Evolutionary conservation across 1,139 yeast species (phyloP).

Genomic region (Taphrina sp.): DNA sequence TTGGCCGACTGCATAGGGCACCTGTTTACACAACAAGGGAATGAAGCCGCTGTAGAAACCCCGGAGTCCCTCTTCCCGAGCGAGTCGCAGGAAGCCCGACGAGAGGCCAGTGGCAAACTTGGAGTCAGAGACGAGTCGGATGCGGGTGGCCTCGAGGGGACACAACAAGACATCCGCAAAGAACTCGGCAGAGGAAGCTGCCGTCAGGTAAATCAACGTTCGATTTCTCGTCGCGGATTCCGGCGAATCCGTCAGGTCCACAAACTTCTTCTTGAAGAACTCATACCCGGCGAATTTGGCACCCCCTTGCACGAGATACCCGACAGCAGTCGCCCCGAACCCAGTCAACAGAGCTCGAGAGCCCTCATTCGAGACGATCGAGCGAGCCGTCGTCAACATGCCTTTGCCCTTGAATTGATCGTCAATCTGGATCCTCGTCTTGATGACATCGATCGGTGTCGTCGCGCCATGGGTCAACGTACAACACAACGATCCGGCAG

Average conservation of each 20-base stretch:
- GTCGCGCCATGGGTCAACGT: conserved; percentile 94
- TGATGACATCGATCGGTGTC: conserved; percentile 88
- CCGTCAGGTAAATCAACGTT: conserved; percentile 64
- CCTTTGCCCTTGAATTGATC: conserved; percentile 18
- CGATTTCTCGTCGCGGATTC: conserved; percentile 56
- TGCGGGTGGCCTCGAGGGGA: conserved; percentile 71
- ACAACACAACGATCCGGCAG: conserved; percentile 86
- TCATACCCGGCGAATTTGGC: conserved; percentile 86
- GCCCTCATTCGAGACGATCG: conserved; percentile 49
- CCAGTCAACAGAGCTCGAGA: conserved; percentile 66
- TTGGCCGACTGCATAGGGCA: conserved; percentile 88
- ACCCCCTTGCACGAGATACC: conserved; percentile 85
- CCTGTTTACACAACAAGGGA: conserved; percentile 85
- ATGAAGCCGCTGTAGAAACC: conserved; percentile 87
- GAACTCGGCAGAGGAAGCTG: conserved; percentile 80
- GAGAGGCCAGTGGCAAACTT: conserved; percentile 77
- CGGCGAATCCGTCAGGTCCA: conserved; percentile 56
- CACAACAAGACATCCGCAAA: conserved; percentile 75
- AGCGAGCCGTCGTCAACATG: conserved; percentile 22
- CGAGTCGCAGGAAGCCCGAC: conserved; percentile 81
- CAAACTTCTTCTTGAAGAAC: conserved; percentile 65
- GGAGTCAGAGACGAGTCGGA: conserved; percentile 88
- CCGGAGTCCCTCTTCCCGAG: conserved; percentile 78
- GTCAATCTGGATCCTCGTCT: conserved; percentile 42
- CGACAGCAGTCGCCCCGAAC: conserved; percentile 76